These are phyloP conservation scores for Capronia americana DNA, from an alignment of 2,329 filamentous ascomycete species.

Conservation along the genomic window DNA sequence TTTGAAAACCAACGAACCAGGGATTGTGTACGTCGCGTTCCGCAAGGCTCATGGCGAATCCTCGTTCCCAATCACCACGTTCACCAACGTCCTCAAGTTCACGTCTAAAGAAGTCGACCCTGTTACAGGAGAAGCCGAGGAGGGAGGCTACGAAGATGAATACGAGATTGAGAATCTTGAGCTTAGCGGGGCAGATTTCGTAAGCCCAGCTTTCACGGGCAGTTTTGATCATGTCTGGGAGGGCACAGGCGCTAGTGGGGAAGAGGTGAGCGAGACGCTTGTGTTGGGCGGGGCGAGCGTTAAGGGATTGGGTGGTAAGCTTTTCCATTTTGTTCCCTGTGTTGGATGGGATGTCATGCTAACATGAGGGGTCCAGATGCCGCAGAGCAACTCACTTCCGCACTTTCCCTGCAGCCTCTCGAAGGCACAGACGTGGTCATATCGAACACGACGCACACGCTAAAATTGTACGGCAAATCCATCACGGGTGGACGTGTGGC, in stretches of 20 bases:
- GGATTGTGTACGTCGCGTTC: slow-evolving; percentile 94
- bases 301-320: slow-evolving; percentile 89
- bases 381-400: slow-evolving; percentile 85
- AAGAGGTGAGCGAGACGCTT: slow-evolving; percentile 89
- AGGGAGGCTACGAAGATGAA: slow-evolving; percentile 92
- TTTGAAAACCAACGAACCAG: slow-evolving; percentile 82
- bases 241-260: slow-evolving; percentile 84
- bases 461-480: slow-evolving; percentile 96
- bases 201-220: slow-evolving; percentile 89
- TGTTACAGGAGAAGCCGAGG: slow-evolving; percentile 88
- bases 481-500: slow-evolving; percentile 88
- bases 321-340: slow-evolving; percentile 17
- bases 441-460: slow-evolving; percentile 86
- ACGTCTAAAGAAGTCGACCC: slow-evolving; percentile 98
- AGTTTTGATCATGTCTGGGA: slow-evolving; percentile 98
- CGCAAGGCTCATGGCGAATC: slow-evolving; percentile 78
- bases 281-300: slow-evolving; percentile 73
- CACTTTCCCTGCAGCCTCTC: slow-evolving; percentile 87
- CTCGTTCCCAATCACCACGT: slow-evolving; percentile 76
- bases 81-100: slow-evolving; percentile 94
- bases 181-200: slow-evolving; percentile 88
- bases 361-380: slow-evolving; percentile 68
- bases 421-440: slow-evolving; percentile 92
- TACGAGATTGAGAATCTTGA: slow-evolving; percentile 96
- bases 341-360: slow-evolving; percentile 12